These are phyloP conservation scores for Eustoma russellianum DNA, from an alignment of 257 asterid species.

Conservation along the genomic window DNA sequence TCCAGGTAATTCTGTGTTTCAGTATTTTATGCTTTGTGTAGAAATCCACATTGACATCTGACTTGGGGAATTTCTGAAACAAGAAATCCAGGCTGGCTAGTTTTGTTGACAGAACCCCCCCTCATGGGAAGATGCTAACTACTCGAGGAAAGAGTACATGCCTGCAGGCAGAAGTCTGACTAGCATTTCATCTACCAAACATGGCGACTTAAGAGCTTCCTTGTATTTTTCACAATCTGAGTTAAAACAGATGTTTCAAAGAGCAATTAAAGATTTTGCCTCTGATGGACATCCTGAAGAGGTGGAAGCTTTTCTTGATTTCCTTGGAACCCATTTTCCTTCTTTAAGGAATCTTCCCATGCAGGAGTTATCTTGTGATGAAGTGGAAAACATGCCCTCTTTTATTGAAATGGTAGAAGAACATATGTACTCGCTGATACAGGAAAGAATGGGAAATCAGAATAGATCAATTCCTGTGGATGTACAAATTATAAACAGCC, in stretches of 20 bases:
- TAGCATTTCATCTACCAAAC: slow-evolving; percentile 22
- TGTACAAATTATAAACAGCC: slow-evolving; percentile 23
- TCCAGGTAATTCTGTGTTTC: slow-evolving; percentile 51
- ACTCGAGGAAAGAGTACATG: slow-evolving; percentile 45
- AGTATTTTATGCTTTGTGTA: slow-evolving; percentile 6
- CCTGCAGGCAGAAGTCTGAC: slow-evolving; percentile 18
- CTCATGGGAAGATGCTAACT: slow-evolving; percentile 64
- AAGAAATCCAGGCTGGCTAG: slow-evolving; percentile 93
- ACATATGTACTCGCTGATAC: slow-evolving; percentile 42
- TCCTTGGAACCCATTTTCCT: slow-evolving; percentile 51
- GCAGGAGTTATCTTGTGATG: slow-evolving; percentile 28
- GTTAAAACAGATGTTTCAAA: slow-evolving; percentile 49
- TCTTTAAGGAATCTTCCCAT: slow-evolving; percentile 40
- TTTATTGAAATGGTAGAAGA: slow-evolving; percentile 61
- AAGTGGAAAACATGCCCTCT: slow-evolving; percentile 22
- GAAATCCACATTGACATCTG: slow-evolving; percentile 4
- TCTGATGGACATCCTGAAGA: slow-evolving; percentile 50
- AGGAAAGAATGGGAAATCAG: slow-evolving; percentile 28
- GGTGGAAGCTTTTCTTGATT: slow-evolving; percentile 51
- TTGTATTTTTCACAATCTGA: slow-evolving; percentile 31
- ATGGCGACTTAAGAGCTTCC: slow-evolving; percentile 22
- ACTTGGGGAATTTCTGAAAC: slow-evolving; percentile 21
- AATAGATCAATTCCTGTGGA: slow-evolving; percentile 25
- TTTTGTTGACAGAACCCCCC: slow-evolving; percentile 57
- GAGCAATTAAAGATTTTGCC: slow-evolving; percentile 60